phyloP scores from a whole-genome alignment of 73 alveolate genomes.

The Paramecium caudatum region DNA sequence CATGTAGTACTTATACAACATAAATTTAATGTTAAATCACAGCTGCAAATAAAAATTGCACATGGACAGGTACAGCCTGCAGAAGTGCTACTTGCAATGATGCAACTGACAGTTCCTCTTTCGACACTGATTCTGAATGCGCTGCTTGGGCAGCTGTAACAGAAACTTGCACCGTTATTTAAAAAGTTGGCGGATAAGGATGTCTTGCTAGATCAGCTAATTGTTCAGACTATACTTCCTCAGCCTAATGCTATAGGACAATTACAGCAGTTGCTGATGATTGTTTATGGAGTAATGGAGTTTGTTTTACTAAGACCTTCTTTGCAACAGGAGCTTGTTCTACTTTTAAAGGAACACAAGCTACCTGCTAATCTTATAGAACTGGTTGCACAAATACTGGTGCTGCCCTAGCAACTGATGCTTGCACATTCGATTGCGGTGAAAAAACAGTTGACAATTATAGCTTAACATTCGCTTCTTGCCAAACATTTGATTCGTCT shows the following conservation, averaged over 20 bases:
- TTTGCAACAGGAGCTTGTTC: not conserved
- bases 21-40: not conserved
- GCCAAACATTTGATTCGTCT: not conserved
- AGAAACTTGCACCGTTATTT: constrained; percentile 35
- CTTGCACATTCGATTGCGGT: not conserved
- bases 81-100: not conserved
- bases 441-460: not conserved
- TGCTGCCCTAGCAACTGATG: not conserved
- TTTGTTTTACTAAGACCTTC: not conserved
- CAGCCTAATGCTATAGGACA: not conserved
- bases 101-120: not conserved
- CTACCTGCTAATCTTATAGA: not conserved
- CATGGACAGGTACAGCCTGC: constrained; percentile 55
- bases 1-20: not conserved
- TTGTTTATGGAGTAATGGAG: not conserved
- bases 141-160: not conserved
- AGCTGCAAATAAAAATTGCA: not conserved
- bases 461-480: not conserved
- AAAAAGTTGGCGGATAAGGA: constrained; percentile 26
- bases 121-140: not conserved
- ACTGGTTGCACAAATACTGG: not conserved
- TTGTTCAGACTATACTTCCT: not conserved
- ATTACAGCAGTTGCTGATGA: not conserved
- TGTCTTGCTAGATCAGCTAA: not conserved
- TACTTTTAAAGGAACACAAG: not conserved